phyloP scores from a whole-genome alignment of 352 stramenopile species.

The Phytophthora chlamydospora region DNA sequence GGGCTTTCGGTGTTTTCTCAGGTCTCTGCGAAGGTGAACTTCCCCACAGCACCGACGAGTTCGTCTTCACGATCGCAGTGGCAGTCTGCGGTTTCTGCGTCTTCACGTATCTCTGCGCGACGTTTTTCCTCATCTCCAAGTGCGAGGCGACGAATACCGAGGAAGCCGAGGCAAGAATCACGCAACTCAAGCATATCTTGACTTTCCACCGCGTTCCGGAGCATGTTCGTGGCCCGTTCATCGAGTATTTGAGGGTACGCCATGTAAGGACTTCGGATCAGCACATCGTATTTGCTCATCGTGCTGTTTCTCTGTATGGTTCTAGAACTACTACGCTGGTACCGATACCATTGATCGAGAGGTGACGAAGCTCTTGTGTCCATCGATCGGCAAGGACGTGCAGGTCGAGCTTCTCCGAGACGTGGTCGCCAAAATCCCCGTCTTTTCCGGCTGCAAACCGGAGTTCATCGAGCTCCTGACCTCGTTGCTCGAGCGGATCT shows the following conservation, averaged over 20 bases:
- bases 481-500: slow-evolving; percentile 60
- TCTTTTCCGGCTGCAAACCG: slow-evolving; percentile 61
- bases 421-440: slow-evolving; percentile 49
- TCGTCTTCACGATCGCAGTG: slow-evolving; percentile 64
- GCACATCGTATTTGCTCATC: too few species aligned
- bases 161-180: slow-evolving; percentile 52
- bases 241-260: slow-evolving; percentile 60
- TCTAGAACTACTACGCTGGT: slow-evolving; percentile 62
- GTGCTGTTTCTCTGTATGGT: slow-evolving; percentile 1
- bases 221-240: slow-evolving; percentile 37
- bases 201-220: slow-evolving; percentile 54
- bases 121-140: slow-evolving; percentile 74
- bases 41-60: slow-evolving; percentile 42
- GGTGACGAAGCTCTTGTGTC: slow-evolving; percentile 67
- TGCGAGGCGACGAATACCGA: slow-evolving; percentile 57
- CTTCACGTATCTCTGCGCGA: slow-evolving; percentile 68
- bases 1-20: slow-evolving; percentile 56
- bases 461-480: slow-evolving; percentile 63
- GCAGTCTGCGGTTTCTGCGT: slow-evolving; percentile 55
- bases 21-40: slow-evolving; percentile 61
- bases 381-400: slow-evolving; percentile 74
- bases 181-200: slow-evolving; percentile 65
- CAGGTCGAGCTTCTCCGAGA: slow-evolving; percentile 73
- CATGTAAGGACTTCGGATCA: too few species aligned
- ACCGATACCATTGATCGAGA: slow-evolving; percentile 69